phyloP scores from a whole-genome alignment of 768 basidiomycete genomes.

The Cyclocybe aegerita region DNA sequence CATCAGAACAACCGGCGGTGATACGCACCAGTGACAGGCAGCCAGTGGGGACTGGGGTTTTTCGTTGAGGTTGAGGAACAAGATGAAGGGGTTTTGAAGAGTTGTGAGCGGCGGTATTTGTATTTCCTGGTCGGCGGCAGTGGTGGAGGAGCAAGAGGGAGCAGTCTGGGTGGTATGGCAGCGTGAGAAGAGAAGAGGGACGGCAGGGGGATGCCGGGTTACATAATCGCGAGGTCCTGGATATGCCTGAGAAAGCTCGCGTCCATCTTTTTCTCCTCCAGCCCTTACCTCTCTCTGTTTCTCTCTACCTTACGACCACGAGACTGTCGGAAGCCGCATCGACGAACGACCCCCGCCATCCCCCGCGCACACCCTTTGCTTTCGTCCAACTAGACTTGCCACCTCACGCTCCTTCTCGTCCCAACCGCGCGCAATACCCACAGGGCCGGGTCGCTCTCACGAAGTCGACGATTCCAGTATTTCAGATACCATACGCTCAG shows the following conservation, averaged over 20 bases:
- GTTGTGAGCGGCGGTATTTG: too few species aligned
- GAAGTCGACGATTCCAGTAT: slow-evolving; percentile 2
- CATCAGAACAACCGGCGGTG: too few species aligned
- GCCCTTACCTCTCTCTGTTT: not conserved
- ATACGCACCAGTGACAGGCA: too few species aligned
- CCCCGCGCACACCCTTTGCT: not conserved
- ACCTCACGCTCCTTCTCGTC: slow-evolving; percentile 25
- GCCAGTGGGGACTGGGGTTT: too few species aligned
- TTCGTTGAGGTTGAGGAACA: too few species aligned
- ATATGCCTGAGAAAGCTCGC: not conserved
- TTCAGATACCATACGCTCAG: slow-evolving; percentile 10
- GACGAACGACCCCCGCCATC: slow-evolving; percentile 8
- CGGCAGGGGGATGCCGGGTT: too few species aligned
- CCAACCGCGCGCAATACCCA: not conserved
- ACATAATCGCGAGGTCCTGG: not conserved
- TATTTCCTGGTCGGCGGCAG: too few species aligned
- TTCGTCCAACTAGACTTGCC: slow-evolving; percentile 19
- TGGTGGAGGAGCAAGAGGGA: too few species aligned
- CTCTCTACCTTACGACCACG: slow-evolving; percentile 7
- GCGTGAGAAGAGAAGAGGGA: too few species aligned
- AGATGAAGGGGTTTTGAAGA: too few species aligned
- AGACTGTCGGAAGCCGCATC: slow-evolving; percentile 1
- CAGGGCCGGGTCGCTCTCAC: not conserved
- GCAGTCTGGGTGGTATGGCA: too few species aligned
- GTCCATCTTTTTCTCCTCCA: not conserved